phyloP scores from a whole-genome alignment of 2,329 filamentous ascomycete species.

The Trichoderma sp. region DNA sequence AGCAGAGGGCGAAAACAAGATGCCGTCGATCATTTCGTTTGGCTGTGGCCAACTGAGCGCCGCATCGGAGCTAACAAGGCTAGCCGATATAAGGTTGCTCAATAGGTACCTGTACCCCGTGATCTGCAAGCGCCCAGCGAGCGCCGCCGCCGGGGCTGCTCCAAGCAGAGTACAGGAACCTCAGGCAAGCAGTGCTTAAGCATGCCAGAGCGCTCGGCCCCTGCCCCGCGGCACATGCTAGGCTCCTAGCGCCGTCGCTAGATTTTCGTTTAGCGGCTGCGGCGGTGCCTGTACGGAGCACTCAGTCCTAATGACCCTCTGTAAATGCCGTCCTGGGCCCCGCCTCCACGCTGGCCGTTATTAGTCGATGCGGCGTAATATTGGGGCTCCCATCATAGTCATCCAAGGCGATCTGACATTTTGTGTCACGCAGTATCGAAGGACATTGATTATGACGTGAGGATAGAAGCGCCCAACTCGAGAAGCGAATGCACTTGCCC shows the following conservation, averaged over 20 bases:
- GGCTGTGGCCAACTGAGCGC: not conserved
- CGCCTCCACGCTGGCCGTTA: constrained; percentile 21
- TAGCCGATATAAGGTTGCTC: not conserved
- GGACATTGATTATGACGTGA: not conserved
- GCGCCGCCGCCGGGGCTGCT: not conserved
- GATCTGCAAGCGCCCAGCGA: not conserved
- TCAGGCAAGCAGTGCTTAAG: not conserved
- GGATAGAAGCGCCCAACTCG: not conserved
- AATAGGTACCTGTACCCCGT: not conserved
- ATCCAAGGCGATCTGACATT: constrained; percentile 20
- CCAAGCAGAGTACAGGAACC: not conserved
- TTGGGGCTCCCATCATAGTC: constrained; percentile 15
- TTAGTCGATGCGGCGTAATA: constrained; percentile 30
- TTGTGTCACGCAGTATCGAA: not conserved
- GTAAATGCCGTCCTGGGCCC: not conserved
- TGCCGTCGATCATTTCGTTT: not conserved
- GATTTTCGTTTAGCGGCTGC: not conserved
- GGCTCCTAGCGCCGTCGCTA: constrained; percentile 4
- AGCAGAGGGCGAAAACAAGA: not conserved
- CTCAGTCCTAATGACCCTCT: not conserved
- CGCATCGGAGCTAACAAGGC: not conserved
- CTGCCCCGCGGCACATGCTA: constrained; percentile 1
- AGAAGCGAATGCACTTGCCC: not conserved
- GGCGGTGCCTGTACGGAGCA: not conserved
- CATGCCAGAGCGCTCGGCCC: constrained; percentile 15